Evolutionary conservation across 805 yeast species (phyloP).

Genomic region (Lipomyces japonicus): DNA sequence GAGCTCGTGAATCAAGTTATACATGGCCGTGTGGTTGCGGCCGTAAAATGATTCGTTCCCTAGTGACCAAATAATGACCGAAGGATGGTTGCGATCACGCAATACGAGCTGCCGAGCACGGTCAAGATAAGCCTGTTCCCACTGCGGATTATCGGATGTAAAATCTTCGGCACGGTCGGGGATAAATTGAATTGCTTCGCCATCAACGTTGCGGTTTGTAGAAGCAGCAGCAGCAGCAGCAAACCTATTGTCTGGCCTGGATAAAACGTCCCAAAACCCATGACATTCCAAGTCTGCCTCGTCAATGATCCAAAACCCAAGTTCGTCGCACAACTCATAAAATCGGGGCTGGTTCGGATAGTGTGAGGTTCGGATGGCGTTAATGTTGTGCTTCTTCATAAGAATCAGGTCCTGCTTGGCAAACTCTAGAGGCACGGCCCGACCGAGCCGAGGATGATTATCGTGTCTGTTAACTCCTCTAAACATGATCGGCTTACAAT

Average conservation of each 20-base stretch:
- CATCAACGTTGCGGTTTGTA: constrained; percentile 27
- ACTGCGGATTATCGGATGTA: constrained; percentile 36
- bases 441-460: constrained; percentile 36
- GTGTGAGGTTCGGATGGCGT: constrained; percentile 40
- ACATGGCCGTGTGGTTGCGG: constrained; percentile 36
- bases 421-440: constrained; percentile 39
- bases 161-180: constrained; percentile 28
- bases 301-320: constrained; percentile 39
- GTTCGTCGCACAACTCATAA: constrained; percentile 34
- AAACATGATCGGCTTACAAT: constrained; percentile 35
- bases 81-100: constrained; percentile 39
- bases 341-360: constrained; percentile 39
- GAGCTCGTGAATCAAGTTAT: constrained; percentile 30
- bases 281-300: constrained; percentile 42
- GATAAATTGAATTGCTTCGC: constrained; percentile 7
- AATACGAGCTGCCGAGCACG: constrained; percentile 35
- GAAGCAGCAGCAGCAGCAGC: constrained; percentile 32
- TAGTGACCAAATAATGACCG: constrained; percentile 39
- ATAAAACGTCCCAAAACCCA: constrained; percentile 33
- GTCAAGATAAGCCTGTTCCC: constrained; percentile 38
- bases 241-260: constrained; percentile 2
- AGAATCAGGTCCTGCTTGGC: constrained; percentile 35
- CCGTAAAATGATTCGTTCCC: constrained; percentile 41
- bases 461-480: constrained; percentile 41
- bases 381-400: constrained; percentile 39